A percentile compares a stretch with the other conserved stretches of the same genome.
phyloP scores from a whole-genome alignment of 768 basidiomycete genomes.

The Auricularia cornea region DNA sequence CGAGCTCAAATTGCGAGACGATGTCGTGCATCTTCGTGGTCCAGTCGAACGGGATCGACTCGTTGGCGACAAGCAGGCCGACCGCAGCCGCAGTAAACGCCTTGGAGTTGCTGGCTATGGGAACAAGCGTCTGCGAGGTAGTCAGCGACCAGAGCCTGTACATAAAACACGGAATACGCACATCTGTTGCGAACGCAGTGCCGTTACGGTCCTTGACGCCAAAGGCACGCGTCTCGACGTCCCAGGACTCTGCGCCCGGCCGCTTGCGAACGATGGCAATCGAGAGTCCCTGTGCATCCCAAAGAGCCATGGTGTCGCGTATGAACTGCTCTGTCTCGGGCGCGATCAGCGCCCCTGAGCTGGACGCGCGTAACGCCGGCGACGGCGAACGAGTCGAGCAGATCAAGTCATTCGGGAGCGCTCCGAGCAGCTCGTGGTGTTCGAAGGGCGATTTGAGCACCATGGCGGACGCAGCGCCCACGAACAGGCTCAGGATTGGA shows the following conservation, averaged over 20 bases:
- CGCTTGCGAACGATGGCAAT: background rate
- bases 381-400: background rate
- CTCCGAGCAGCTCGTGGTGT: background rate
- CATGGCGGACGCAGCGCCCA: too few relatives aligned
- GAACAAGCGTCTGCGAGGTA: background rate
- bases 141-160: background rate
- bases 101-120: background rate
- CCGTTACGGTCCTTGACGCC: background rate
- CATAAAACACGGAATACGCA: background rate
- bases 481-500: too few relatives aligned
- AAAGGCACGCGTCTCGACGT: background rate
- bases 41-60: background rate
- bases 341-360: background rate
- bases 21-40: background rate
- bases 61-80: background rate
- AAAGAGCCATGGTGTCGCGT: background rate
- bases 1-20: background rate
- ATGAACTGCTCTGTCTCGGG: background rate
- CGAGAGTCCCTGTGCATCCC: background rate
- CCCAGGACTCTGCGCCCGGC: background rate
- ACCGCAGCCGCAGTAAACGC: background rate
- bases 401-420: background rate
- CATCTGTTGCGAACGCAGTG: background rate
- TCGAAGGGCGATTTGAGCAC: background rate
- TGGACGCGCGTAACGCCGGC: background rate